A percentile compares a stretch with the other conserved stretches of the same genome.
These are phyloP conservation scores for Botrytis medusae DNA, from an alignment of 2,329 filamentous ascomycete species.

Conservation along the genomic window DNA sequence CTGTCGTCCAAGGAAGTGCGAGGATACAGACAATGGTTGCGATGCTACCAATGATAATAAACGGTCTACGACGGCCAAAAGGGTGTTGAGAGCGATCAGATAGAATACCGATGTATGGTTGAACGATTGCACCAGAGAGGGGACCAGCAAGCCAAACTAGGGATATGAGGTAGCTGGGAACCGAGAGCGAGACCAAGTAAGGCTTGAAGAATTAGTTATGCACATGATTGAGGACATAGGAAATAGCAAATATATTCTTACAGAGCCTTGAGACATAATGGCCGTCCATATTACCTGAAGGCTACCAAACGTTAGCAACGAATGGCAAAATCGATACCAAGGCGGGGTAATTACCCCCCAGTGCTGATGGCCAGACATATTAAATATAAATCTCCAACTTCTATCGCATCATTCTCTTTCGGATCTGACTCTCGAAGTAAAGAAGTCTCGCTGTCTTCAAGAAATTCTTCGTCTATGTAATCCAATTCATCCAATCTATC, in stretches of 20 bases:
- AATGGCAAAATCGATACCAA: neutral
- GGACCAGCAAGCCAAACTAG: conserved; percentile 58
- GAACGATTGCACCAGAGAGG: conserved; percentile 52
- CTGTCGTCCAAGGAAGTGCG: conserved; percentile 50
- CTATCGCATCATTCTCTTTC: neutral
- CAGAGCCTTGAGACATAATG: conserved; percentile 24
- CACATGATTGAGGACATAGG: neutral
- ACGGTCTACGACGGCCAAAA: conserved; percentile 50
- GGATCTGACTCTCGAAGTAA: conserved; percentile 7
- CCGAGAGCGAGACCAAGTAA: conserved; percentile 46
- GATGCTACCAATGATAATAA: conserved; percentile 50
- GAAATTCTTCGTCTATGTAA: conserved; percentile 2
- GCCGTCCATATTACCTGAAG: conserved; percentile 24
- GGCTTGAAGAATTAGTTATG: conserved; percentile 18
- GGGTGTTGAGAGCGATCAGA: conserved; percentile 49
- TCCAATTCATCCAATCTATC: conserved; percentile 5
- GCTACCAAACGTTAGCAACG: conserved; percentile 11
- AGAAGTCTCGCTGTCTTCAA: conserved; percentile 6
- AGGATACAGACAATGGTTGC: conserved; percentile 51
- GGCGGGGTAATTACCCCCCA: conserved; percentile 15
- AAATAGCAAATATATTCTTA: neutral
- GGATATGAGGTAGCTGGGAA: conserved; percentile 52
- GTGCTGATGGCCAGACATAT: conserved; percentile 20
- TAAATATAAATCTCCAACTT: conserved; percentile 5
- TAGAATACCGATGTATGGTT: conserved; percentile 54